Evolutionary conservation across 192 early-diverging fungal genomes (phyloP).

Genomic region (Umbelopsis vinacea): DNA sequence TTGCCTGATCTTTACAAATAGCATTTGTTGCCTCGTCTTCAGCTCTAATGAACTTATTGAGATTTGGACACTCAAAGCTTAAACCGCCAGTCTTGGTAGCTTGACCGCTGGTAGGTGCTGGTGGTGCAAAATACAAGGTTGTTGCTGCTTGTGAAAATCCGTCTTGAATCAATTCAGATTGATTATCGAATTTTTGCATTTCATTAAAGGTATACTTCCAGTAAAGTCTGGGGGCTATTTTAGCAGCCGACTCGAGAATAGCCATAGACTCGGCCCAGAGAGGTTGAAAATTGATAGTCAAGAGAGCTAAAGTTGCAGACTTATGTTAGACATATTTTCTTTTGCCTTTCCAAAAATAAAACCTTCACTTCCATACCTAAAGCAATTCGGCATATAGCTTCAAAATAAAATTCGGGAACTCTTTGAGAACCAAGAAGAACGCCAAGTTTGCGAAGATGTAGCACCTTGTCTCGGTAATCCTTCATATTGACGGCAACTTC

Average conservation of each 20-base stretch:
- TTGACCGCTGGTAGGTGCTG: constrained; percentile 23
- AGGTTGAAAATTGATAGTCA: constrained; percentile 82
- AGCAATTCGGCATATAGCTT: constrained; percentile 65
- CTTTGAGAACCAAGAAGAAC: constrained; percentile 62
- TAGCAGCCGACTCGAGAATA: constrained; percentile 57
- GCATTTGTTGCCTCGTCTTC: constrained; percentile 40
- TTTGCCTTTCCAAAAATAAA: not conserved
- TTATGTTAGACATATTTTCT: constrained; percentile 17
- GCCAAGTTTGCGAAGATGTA: constrained; percentile 74
- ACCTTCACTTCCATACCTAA: constrained; percentile 52
- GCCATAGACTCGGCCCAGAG: constrained; percentile 81
- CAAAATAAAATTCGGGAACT: constrained; percentile 73
- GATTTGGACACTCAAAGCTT: constrained; percentile 62
- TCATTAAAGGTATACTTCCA: constrained; percentile 65
- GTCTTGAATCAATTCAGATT: constrained; percentile 59
- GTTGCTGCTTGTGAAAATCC: constrained; percentile 48
- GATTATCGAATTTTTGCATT: constrained; percentile 63
- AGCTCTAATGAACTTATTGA: constrained; percentile 40
- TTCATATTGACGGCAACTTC: constrained; percentile 61
- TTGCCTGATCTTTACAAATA: constrained; percentile 33
- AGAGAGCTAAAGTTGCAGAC: constrained; percentile 46
- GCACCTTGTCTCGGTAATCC: constrained; percentile 78
- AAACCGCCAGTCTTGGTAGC: constrained; percentile 42
- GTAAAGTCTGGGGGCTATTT: constrained; percentile 54
- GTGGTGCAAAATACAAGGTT: constrained; percentile 30